Conservation (phyloP, 352 stramenopile species). For the Thalassiosira mediterranea region DNA sequence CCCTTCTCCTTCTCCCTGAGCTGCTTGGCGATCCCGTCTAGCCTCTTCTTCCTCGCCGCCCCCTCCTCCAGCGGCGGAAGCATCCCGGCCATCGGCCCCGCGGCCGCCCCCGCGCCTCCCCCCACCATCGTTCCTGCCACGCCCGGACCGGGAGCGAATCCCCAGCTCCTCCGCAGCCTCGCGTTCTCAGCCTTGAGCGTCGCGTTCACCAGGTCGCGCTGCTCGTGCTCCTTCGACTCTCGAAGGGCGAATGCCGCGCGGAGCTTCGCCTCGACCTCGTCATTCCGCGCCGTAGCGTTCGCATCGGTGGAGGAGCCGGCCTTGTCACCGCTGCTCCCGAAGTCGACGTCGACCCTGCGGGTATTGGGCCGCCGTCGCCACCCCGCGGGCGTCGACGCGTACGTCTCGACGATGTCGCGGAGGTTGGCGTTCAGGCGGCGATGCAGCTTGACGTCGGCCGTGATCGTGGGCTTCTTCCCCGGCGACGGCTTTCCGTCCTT, state of each 20-base stretch:
- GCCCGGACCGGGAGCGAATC: slow-evolving; percentile 35
- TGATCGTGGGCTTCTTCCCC: slow-evolving; percentile 36
- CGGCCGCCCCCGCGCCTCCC: slow-evolving; percentile 43
- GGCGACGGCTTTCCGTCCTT: slow-evolving; percentile 25
- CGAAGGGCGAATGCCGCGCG: slow-evolving; percentile 73
- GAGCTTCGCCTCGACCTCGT: slow-evolving; percentile 54
- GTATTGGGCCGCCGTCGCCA: slow-evolving; percentile 45
- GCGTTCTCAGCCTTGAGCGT: slow-evolving; percentile 58
- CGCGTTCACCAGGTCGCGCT: slow-evolving; percentile 69
- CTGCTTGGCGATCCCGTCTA: slow-evolving; percentile 43
- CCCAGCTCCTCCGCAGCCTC: slow-evolving; percentile 33
- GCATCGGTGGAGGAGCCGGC: slow-evolving; percentile 39
- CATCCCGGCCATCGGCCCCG: slow-evolving; percentile 47
- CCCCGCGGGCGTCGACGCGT: slow-evolving; percentile 58
- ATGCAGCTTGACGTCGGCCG: slow-evolving; percentile 73
- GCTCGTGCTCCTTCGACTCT: slow-evolving; percentile 79
- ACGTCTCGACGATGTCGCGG: slow-evolving; percentile 63
- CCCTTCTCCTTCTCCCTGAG: slow-evolving; percentile 46
- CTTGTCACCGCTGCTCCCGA: slow-evolving; percentile 40
- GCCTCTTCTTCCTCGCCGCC: slow-evolving; percentile 42
- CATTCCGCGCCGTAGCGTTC: slow-evolving; percentile 37
- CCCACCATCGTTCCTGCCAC: slow-evolving; percentile 29
- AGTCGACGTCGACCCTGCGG: slow-evolving; percentile 59
- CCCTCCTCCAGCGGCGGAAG: slow-evolving; percentile 58
- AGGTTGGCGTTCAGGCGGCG: slow-evolving; percentile 57